phyloP scores from a whole-genome alignment of 163 green algal species.

The Scenedesmus sp. region DNA sequence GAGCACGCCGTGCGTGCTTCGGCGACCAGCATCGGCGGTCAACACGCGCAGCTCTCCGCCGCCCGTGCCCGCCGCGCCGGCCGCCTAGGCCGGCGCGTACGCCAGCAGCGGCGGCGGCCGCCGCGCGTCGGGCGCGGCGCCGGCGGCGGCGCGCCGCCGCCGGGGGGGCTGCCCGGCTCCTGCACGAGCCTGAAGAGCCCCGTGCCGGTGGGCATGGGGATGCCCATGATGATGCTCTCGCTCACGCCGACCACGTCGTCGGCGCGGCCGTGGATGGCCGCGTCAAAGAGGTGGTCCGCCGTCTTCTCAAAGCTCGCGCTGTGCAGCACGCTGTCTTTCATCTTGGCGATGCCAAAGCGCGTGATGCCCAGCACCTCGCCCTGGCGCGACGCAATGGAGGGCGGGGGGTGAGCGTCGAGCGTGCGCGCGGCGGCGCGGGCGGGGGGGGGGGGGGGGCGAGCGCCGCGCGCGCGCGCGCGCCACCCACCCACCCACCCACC shows the following conservation, averaged over 20 bases:
- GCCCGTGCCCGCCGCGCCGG: not conserved
- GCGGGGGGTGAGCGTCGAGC: not conserved
- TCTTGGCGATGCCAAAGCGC: slow-evolving; percentile 98
- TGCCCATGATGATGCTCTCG: slow-evolving; percentile 99
- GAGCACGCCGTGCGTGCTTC: not conserved
- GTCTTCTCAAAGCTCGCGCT: slow-evolving; percentile 99
- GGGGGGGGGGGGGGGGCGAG: not conserved
- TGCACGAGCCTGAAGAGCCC: slow-evolving; percentile 86
- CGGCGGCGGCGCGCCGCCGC: not conserved
- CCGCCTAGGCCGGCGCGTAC: not conserved
- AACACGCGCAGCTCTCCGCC: no score
- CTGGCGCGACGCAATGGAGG: no score
- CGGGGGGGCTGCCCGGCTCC: slow-evolving; percentile 32
- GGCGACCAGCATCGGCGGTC: not conserved
- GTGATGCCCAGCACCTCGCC: slow-evolving; percentile 99
- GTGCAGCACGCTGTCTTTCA: slow-evolving; percentile 99
- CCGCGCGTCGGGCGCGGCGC: slow-evolving; percentile 2
- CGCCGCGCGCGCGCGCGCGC: not conserved
- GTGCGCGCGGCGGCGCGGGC: not conserved
- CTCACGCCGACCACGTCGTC: slow-evolving; percentile 80
- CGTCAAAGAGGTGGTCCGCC: slow-evolving; percentile 98
- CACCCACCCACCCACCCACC: no score
- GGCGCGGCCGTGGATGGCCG: slow-evolving; percentile 81
- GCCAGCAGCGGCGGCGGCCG: slow-evolving; percentile 26
- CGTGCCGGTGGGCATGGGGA: slow-evolving; percentile 96